Base-by-base conservation (phyloP, 352 stramenopile genomes). In the Phytopythium ostracodes region DNA sequence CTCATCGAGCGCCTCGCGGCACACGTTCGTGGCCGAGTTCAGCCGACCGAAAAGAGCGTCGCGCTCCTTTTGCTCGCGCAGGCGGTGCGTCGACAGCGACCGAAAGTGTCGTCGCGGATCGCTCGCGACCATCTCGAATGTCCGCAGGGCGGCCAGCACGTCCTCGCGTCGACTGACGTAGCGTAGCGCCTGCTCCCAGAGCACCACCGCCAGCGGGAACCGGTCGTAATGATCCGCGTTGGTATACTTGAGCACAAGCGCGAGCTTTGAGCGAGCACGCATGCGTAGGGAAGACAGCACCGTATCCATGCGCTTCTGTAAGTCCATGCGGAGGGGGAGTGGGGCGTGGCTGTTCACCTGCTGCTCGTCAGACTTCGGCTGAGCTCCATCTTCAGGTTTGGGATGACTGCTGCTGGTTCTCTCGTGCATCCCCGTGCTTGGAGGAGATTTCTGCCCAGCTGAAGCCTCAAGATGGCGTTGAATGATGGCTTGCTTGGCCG, bases 241-340 rank as follows among this genome's bases (percentile, higher is more conserved):
- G 1, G 82, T 91, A 53, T 91, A 91, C 66, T 89, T 91, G 11
- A 91, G 72, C n/a, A 91, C 79, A n/a, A 89, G 62, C 18, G 81
- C 72, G 6, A 89, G 64, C 29, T 92, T 92, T 2, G 64, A 46
- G 53, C 87, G 84, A 5, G 82, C 70, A 6, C 72, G 73, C 58
- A 91, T 64, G 33, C 69, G 64, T 11, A 92, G 64, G 2, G 62
- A 64, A 9, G 66, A 73, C 12, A 92, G 56, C 18, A 87, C 78
- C 0, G 56, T 62, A 57, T 88, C 81, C 76, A 92, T 87, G 0
- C 82, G 75, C 29, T 65, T 67, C 47, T 92, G 82, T 15, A 89
- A 63, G 59, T 92, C 79, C 15, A 75, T 60, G 40, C 81, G 80
- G 15, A 89, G 50, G 12, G 77, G 80, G 18, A 89, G 40, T 20